These are phyloP conservation scores for Aspergillus nidulans DNA, from an alignment of 495 filamentous ascomycete species.

Conservation along the genomic window DNA sequence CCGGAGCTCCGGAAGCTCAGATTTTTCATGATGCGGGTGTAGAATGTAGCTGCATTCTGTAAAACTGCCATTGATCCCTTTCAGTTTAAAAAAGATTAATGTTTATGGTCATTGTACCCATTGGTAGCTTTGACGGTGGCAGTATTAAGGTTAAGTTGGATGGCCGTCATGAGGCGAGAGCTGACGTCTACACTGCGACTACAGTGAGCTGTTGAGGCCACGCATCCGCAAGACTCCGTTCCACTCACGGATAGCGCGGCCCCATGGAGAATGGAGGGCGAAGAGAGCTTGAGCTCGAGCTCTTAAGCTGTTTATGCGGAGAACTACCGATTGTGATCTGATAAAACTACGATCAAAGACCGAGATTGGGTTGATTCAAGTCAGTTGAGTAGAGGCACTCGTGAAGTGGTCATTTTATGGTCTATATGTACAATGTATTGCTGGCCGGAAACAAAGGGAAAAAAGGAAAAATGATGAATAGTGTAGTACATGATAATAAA, in stretches of 20 bases:
- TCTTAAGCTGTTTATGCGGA: not conserved
- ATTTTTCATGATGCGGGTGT: not conserved
- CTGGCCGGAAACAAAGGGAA: slow-evolving; percentile 15
- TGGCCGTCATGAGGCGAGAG: not conserved
- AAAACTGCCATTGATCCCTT: too few relatives aligned
- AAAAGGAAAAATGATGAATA: slow-evolving; percentile 15
- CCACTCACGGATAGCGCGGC: too few relatives aligned
- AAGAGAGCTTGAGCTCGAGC: not conserved
- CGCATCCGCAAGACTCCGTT: not conserved
- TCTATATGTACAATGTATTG: slow-evolving; percentile 45
- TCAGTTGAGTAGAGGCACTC: slow-evolving; percentile 3
- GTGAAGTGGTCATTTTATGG: slow-evolving; percentile 34
- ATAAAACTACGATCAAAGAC: not conserved
- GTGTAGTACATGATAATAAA: slow-evolving; percentile 31
- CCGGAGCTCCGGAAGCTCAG: slow-evolving; percentile 6
- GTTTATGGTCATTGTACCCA: not conserved
- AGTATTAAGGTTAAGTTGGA: not conserved
- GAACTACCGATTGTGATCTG: too few relatives aligned
- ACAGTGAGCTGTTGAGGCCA: not conserved
- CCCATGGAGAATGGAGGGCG: too few relatives aligned
- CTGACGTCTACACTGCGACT: slow-evolving; percentile 5
- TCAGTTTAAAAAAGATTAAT: too few relatives aligned
- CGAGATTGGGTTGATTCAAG: not conserved
- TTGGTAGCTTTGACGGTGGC: not conserved
- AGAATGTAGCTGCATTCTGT: not conserved